Evolutionary conservation across 1,284 basidiomycete genomes (phyloP).

Genomic region (Marasmius tenuissimus): DNA sequence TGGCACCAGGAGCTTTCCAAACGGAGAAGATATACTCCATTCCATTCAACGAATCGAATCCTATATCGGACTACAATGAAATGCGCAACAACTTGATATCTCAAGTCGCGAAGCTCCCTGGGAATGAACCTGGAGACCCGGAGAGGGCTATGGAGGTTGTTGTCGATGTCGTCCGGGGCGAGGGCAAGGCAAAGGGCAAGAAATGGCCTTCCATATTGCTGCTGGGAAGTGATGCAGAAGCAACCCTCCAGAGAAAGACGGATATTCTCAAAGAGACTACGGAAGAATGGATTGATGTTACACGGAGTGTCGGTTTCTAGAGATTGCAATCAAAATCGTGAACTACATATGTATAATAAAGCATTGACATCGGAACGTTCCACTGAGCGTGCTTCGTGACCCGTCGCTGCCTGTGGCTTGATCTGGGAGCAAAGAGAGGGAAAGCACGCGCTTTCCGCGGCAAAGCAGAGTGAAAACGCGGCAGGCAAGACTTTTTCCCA

Average conservation of each 20-base stretch:
- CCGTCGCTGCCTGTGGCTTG: too few relatives aligned
- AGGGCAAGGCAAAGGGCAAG: conserved; percentile 23
- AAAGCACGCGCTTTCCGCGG: too few relatives aligned
- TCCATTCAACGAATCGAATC: conserved; percentile 16
- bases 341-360: neutral
- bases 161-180: conserved; percentile 29
- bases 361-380: too few relatives aligned
- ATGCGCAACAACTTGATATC: conserved; percentile 14
- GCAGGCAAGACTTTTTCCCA: neutral
- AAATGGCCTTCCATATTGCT: conserved; percentile 24
- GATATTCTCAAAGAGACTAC: conserved; percentile 18
- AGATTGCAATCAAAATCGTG: neutral
- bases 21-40: conserved; percentile 22
- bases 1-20: conserved; percentile 30
- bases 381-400: too few relatives aligned
- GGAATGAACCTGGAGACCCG: conserved; percentile 28
- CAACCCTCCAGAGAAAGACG: conserved; percentile 22
- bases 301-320: conserved; percentile 16
- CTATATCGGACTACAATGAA: conserved; percentile 25
- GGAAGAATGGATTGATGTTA: conserved; percentile 30
- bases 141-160: conserved; percentile 27
- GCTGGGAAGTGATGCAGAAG: conserved; percentile 28
- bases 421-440: too few relatives aligned
- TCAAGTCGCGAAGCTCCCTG: conserved; percentile 16
- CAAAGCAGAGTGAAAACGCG: neutral